Evolutionary conservation across 306 rosid genomes (phyloP), one percentile per base, ranked within the genome.

Genomic region (Pyrus pyrifolia): DNA sequence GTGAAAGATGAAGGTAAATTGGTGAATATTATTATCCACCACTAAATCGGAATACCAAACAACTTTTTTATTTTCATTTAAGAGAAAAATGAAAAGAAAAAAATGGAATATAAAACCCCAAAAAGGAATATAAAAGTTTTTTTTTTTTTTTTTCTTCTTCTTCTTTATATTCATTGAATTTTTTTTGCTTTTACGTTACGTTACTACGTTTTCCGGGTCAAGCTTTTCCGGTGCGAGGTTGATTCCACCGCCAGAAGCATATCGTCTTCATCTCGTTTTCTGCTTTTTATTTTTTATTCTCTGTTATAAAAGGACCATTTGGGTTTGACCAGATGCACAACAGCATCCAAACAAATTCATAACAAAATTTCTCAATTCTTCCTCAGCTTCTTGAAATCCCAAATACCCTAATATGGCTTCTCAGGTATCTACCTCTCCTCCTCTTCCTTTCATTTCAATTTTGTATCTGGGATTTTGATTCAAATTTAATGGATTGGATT

Each of bases 381-480:
- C 23, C 44, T 17, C 46, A 19, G 31, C 51, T 31, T 52, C 35
- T 33, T 35, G 68, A 11, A 10, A 23, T 23, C n/a, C 57, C 10
- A 17, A 42, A 23, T 5, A 73, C 52, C 13, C 67, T 23, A 42
- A 61, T 14, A 73, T 73, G 77, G 77, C 77, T 4, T 73, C 70
- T 61, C 45, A 73, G 77, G 77, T 73, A 44, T 25, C 40, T 5
- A 18, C 12, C 21, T 65, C 30, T 12, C 13, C 72, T 42, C 21
- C 4, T 42, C 8, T 6, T 60, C 45, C 10, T n/a, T 19, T 40
- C 55, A 51, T 4, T 59, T 18, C 31, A 45, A 42, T 73, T 10
- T 40, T 23, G 53, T 25, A 4, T 57, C 15, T 19, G 27, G 40
- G 6, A 1, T 71, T 72, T 72, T 53, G 25, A 52, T 70, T 52